Percentiles rank a stretch among this genome's conserved stretches.
phyloP scores from a whole-genome alignment of 345 rosid species.

The Firmiana major region DNA sequence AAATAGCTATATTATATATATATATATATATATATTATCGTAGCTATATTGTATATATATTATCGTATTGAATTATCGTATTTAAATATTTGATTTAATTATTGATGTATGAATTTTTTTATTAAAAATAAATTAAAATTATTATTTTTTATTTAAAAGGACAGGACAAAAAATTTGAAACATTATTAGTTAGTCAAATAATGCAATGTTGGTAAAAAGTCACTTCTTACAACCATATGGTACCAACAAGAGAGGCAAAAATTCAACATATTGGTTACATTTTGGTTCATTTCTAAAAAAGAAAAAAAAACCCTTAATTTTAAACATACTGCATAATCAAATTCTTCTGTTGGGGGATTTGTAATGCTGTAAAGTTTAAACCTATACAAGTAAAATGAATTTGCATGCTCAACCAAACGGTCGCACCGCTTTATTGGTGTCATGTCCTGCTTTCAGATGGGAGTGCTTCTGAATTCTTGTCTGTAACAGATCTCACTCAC shows the following conservation, averaged over 20 bases:
- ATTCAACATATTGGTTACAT: not conserved
- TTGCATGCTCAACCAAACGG: conserved; percentile 31
- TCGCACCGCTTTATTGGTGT: conserved; percentile 46
- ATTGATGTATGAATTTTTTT: too few relatives aligned
- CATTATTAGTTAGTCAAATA: too few relatives aligned
- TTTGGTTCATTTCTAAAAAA: conserved; percentile 18
- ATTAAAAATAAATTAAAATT: too few relatives aligned
- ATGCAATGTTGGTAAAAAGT: not conserved
- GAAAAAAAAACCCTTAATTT: not conserved
- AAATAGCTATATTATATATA: too few relatives aligned
- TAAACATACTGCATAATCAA: not conserved
- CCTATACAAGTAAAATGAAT: not conserved
- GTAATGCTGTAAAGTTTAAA: too few relatives aligned
- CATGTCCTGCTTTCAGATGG: conserved; percentile 33
- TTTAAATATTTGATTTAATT: too few relatives aligned
- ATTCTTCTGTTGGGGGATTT: not conserved
- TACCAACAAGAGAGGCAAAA: not conserved
- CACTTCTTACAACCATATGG: not conserved
- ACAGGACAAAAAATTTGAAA: too few relatives aligned
- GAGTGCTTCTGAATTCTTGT: conserved; percentile 22
- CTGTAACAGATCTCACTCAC: conserved; percentile 44
- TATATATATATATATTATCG: too few relatives aligned
- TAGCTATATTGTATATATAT: too few relatives aligned
- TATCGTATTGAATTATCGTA: too few relatives aligned
- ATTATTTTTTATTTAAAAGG: too few relatives aligned